Percentiles rank a stretch among this genome's conserved stretches.
Conservation (phyloP, 768 basidiomycete genomes). For the Collybia mongolica region DNA sequence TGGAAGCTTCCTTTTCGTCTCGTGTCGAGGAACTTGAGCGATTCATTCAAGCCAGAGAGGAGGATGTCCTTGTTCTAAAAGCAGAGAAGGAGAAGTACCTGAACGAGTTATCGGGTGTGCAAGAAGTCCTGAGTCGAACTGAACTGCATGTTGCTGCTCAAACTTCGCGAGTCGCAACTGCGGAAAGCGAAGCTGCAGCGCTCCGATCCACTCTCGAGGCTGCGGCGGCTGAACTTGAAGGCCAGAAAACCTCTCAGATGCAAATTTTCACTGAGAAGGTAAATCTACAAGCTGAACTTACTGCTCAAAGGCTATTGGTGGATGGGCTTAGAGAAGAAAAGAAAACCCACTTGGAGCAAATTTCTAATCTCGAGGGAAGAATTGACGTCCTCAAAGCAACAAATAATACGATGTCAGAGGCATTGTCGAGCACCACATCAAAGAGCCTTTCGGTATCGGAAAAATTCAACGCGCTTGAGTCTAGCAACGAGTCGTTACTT, state of each 20-base stretch:
- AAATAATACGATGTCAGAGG: not conserved
- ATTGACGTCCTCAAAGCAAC: not conserved
- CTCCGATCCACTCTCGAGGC: not conserved
- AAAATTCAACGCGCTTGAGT: not conserved
- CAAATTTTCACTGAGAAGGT: not conserved
- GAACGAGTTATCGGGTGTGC: conserved; percentile 12
- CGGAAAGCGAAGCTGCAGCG: conserved; percentile 6
- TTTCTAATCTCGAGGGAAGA: conserved; percentile 5
- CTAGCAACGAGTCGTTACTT: not conserved
- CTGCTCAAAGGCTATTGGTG: not conserved
- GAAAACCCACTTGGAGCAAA: not conserved
- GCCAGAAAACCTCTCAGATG: not conserved
- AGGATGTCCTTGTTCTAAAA: conserved; percentile 6
- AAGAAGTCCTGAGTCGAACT: conserved; percentile 6
- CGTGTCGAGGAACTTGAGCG: conserved; percentile 10
- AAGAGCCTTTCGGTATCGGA: conserved; percentile 4
- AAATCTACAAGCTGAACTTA: not conserved
- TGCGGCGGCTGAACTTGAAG: not conserved
- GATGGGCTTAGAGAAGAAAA: too few species aligned
- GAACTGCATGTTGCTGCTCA: conserved; percentile 6
- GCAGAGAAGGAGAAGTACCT: conserved; percentile 11
- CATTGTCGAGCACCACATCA: not conserved
- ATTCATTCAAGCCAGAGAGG: conserved; percentile 15
- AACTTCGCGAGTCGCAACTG: conserved; percentile 8
- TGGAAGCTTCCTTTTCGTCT: conserved; percentile 13